Conservation (phyloP, 2,329 filamentous ascomycete species). For the Trichoderma atroviride region DNA sequence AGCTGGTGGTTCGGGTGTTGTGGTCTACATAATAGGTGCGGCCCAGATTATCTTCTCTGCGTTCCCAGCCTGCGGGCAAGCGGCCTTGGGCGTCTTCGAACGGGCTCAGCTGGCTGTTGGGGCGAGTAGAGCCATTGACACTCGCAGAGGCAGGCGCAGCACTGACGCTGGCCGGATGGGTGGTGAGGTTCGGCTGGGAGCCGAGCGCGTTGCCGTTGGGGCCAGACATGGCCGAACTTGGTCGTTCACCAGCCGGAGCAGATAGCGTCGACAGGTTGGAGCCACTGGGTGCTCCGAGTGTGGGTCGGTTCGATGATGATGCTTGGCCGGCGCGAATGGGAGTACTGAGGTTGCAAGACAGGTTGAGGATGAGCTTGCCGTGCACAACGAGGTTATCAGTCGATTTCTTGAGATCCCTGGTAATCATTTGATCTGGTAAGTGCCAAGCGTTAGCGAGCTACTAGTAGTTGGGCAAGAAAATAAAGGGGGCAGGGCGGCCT, state of each 20-base stretch:
- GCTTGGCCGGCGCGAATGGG: conserved; percentile 61
- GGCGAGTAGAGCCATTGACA: conserved; percentile 40
- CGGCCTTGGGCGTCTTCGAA: conserved; percentile 97
- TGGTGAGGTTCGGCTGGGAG: conserved; percentile 47
- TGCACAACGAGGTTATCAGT: conserved; percentile 98
- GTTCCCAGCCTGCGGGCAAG: conserved; percentile 91
- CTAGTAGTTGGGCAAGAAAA: neutral
- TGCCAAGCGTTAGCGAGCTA: conserved; percentile 32
- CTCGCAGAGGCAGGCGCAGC: conserved; percentile 39
- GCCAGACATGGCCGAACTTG: conserved; percentile 56
- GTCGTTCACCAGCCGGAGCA: conserved; percentile 50
- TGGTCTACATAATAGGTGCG: conserved; percentile 98
- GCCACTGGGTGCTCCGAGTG: conserved; percentile 47
- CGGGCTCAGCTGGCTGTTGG: conserved; percentile 67
- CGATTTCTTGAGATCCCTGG: conserved; percentile 93
- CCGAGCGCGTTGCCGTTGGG: conserved; percentile 48
- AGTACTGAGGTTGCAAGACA: conserved; percentile 83
- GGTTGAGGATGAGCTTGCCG: conserved; percentile 93
- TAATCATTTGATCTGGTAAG: conserved; percentile 89
- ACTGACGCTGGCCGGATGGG: conserved; percentile 53
- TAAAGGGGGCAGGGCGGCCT: conserved; percentile 6
- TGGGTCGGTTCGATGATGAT: conserved; percentile 51
- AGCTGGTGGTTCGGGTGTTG: conserved; percentile 94
- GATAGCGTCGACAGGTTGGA: conserved; percentile 51
- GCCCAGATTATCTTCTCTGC: conserved; percentile 90